Conservation (phyloP, 2,329 filamentous ascomycete species). For the Colletotrichum higginsianum region DNA sequence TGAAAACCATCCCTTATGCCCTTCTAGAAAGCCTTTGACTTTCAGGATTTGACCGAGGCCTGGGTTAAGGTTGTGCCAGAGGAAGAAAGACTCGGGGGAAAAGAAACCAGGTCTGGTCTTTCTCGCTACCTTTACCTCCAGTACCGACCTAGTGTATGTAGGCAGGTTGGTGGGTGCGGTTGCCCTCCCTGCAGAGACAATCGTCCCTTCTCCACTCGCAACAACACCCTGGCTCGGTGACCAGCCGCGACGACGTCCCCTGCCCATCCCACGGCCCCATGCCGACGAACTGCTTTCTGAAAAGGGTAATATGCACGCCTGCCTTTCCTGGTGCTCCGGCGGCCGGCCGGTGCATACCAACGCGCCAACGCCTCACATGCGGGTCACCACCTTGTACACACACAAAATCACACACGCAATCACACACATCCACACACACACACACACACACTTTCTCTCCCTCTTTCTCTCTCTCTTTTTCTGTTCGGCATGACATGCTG, state of each 20-base stretch:
- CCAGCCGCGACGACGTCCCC: conserved; percentile 24
- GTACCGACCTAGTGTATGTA: neutral
- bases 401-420: neutral
- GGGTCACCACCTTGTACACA: neutral
- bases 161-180: too few species aligned
- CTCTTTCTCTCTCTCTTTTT: neutral
- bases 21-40: conserved; percentile 10
- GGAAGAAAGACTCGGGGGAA: neutral
- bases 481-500: neutral
- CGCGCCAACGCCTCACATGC: conserved; percentile 14
- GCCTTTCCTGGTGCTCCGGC: neutral
- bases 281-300: conserved; percentile 37
- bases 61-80: neutral
- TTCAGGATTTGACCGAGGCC: neutral
- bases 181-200: conserved; percentile 7
- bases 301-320: conserved; percentile 28
- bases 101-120: neutral
- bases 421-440: neutral
- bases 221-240: conserved; percentile 27
- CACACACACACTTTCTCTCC: neutral
- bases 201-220: neutral
- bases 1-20: neutral
- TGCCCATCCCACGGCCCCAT: conserved; percentile 6
- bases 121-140: neutral
- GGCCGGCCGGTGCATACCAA: neutral